Base-by-base conservation (phyloP, 2,329 filamentous ascomycete species). In the Fusarium sp. region DNA sequence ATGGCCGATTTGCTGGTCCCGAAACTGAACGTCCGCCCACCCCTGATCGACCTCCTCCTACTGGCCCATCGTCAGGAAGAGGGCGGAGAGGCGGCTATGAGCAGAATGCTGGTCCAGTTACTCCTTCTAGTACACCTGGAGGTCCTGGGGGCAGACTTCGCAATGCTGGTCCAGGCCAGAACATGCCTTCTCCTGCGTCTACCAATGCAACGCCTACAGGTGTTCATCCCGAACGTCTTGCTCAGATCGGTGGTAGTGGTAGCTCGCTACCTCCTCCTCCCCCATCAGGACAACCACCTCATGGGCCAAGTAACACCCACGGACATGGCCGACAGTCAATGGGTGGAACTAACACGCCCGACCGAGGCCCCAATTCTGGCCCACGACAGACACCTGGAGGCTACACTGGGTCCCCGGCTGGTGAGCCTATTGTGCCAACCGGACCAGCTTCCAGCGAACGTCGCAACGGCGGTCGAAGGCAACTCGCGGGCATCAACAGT, bases 401-500 rank as follows among this genome's bases (percentile, higher is more conserved):
- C 44, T 72, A 73, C 33, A 44, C 66, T 15, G 72, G 65, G 23
- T 67, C 73, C 18, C 70, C 75, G n/a, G 68, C 59, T 5, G 47
- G 62, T 20, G 79, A 80, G 4, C 50, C 62, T 4, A 71, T 65
- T 18, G 77, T 79, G 7, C 79, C 78, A 3, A 80, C 81, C 8
- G 79, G 78, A 0, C 79, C 79, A 15, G 72, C 80, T 11, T 78
- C 73, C 10, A 74, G 75, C 20, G 81, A 84, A 30, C 77, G 82
- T 28, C 71, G 76, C 37, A 74, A 73, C 70, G 82, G 84, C 31
- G 80, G 83, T 18, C 80, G 83, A 61, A 81, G 87, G 59, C 86
- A 89, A 70, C 79, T 90, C 31, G 84, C 84, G 13, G 84, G 85
- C 45, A 89, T 91, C 62, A 88, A 89, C 69, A 88, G 79, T 65